Conservation (phyloP, 2,329 filamentous ascomycete species). For the Neopestalotiopsis clavispora region DNA sequence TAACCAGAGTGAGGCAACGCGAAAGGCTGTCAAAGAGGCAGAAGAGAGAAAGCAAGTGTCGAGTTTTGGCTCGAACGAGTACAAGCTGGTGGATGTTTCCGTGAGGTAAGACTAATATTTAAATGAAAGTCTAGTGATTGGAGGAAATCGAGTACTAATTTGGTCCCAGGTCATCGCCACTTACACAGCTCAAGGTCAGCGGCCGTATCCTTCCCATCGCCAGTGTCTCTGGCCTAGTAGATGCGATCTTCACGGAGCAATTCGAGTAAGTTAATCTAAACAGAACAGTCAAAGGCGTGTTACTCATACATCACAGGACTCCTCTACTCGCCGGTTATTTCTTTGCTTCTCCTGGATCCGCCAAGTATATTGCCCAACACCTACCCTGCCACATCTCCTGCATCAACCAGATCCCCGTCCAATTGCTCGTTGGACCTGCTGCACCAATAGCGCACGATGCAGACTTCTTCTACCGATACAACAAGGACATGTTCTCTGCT, state of each 20-base stretch:
- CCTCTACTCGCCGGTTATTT: constrained; percentile 54
- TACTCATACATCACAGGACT: constrained; percentile 14
- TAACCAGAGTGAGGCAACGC: constrained; percentile 25
- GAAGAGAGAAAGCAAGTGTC: constrained; percentile 31
- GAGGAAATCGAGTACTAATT: neutral
- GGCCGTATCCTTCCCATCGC: constrained; percentile 33
- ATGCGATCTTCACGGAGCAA: constrained; percentile 32
- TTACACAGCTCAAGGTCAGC: constrained; percentile 30
- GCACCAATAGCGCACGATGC: constrained; percentile 35
- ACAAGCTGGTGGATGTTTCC: constrained; percentile 30
- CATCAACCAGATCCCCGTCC: constrained; percentile 61
- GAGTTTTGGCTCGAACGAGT: constrained; percentile 29
- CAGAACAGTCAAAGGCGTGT: neutral
- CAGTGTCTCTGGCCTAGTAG: constrained; percentile 32
- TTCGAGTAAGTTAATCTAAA: constrained; percentile 24
- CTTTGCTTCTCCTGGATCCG: constrained; percentile 53
- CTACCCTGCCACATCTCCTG: constrained; percentile 54
- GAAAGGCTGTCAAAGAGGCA: constrained; percentile 28
- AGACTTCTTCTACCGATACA: constrained; percentile 43
- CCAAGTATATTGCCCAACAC: constrained; percentile 66
- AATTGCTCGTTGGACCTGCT: constrained; percentile 52
- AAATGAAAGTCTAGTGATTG: neutral
- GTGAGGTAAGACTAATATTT: constrained; percentile 26
- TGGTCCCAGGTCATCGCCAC: constrained; percentile 24
- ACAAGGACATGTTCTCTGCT: constrained; percentile 46